A percentile compares a stretch with the other conserved stretches of the same genome.
Conservation (phyloP, 2,329 filamentous ascomycete species). For the Microsporum canis region DNA sequence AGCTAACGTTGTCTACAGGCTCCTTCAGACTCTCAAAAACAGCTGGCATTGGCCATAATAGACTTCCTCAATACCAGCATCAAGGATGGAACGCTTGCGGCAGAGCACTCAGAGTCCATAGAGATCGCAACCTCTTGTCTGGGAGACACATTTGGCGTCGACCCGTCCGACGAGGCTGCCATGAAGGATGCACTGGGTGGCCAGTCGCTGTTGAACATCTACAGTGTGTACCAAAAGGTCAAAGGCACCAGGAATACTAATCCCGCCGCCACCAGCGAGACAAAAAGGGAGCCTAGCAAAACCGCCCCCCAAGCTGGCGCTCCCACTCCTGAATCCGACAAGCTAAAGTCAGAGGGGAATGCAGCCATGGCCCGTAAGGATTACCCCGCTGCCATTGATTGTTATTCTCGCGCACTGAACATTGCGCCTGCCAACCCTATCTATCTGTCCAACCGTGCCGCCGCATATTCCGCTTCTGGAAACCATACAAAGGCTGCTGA, state of each 20-base stretch:
- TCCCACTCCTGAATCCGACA: slow-evolving; percentile 55
- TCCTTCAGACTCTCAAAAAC: slow-evolving; percentile 55
- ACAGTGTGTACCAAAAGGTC: slow-evolving; percentile 91
- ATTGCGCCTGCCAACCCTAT: slow-evolving; percentile 80
- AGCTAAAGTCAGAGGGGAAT: slow-evolving; percentile 82
- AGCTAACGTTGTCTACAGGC: slow-evolving; percentile 20
- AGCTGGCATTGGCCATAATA: slow-evolving; percentile 91
- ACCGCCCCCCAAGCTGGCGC: slow-evolving; percentile 24
- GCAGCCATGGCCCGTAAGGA: slow-evolving; percentile 91
- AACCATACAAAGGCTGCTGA: slow-evolving; percentile 74
- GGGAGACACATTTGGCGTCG: slow-evolving; percentile 87
- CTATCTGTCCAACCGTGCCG: slow-evolving; percentile 94
- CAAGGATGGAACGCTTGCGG: slow-evolving; percentile 73
- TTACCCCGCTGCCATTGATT: slow-evolving; percentile 67
- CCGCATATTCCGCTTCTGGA: slow-evolving; percentile 73
- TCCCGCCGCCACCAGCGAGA: slow-evolving; percentile 30
- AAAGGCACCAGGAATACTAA: slow-evolving; percentile 50
- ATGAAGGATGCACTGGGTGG: slow-evolving; percentile 67
- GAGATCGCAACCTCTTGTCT: slow-evolving; percentile 94
- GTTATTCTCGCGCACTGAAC: slow-evolving; percentile 77
- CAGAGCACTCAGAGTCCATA: slow-evolving; percentile 85
- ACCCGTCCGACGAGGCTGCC: slow-evolving; percentile 63
- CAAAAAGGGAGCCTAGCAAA: slow-evolving; percentile 20
- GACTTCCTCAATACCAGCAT: slow-evolving; percentile 81
- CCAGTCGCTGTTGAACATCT: slow-evolving; percentile 83